Evolutionary conservation across 2,329 filamentous ascomycete genomes (phyloP).

Genomic region (Trichophyton equinum): DNA sequence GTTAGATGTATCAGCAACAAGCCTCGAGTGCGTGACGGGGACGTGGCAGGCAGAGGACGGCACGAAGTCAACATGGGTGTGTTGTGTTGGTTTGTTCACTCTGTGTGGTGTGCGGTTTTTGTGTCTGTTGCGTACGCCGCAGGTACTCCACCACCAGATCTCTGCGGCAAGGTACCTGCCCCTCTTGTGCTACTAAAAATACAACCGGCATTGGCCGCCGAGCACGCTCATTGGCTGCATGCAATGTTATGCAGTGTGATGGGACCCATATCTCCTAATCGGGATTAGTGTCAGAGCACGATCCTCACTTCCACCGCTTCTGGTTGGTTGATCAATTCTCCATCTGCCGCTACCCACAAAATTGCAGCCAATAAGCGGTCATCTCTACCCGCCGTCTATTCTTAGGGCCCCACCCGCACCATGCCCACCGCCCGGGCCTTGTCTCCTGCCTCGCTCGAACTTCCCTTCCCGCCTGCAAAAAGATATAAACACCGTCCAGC

Average conservation of each 20-base stretch:
- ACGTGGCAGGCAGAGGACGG: not conserved
- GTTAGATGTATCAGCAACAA: not conserved
- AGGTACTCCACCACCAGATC: conserved; percentile 1
- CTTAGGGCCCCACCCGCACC: not conserved
- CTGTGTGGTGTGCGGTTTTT: not conserved
- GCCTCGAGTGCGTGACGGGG: not conserved
- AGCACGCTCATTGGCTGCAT: not conserved
- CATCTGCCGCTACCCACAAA: not conserved
- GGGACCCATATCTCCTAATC: not conserved
- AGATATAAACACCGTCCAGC: conserved; percentile 7
- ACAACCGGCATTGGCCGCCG: not conserved
- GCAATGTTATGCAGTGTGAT: conserved; percentile 4
- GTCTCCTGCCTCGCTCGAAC: conserved; percentile 15
- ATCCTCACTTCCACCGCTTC: not conserved
- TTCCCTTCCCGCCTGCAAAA: not conserved
- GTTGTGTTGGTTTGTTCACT: not conserved
- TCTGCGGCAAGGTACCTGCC: not conserved
- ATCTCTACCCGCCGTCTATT: not conserved
- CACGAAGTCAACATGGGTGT: not conserved
- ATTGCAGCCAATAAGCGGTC: not conserved
- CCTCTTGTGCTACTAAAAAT: conserved; percentile 1
- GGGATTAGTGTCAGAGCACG: not conserved
- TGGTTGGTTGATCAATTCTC: not conserved
- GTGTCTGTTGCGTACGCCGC: not conserved
- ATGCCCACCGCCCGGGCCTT: not conserved